Evolutionary conservation across 495 filamentous ascomycete species (phyloP), one percentile per base, ranked within the genome.

Genomic region (Tuber aestivum): DNA sequence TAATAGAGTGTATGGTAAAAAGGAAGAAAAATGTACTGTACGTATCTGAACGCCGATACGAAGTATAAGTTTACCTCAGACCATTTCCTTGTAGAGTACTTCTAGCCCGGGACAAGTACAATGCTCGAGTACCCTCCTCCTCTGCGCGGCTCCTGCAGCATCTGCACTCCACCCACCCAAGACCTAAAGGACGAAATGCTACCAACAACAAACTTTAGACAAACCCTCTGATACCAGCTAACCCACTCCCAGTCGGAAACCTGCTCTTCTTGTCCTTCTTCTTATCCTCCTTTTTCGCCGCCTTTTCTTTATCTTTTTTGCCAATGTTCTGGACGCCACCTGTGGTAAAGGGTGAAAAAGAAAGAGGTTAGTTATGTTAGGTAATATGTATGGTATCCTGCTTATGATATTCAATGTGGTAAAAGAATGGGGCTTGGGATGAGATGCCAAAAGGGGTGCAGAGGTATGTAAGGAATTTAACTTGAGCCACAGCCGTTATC

Each of bases 311-410:
- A 42, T 83, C 82, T 70, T 83, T 84, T 69, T 85, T 86, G 73
- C 86, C 84, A 50, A 86, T 83, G 78, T 90, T 90, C 82, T 89
- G 87, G 0, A 88, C 85, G 14, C 88, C 88, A 21, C 86, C 89
- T 90, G 32, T 18, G 32, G 45, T n/a, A 16, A n/a, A n/a, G 45
- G 50, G 50, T 27, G 23, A 10, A 32, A 3, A 56, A n/a, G 27
- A 61, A 61, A 56, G 61, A 48, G n/a, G 41, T 74, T 41, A 73
- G 27, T 44, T 65, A 35, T 4, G 10, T 27, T 35, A 65, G 56
- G 32, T 18, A 32, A 65, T 65, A 35, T 5, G 1, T 20, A 45
- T 20, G 18, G 3, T 42, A 42, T 71, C 72, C 70, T 41, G 18
- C 72, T 79, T 56, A 79, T 70, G 61, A 65, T 65, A 65, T 35